Evolutionary conservation across 805 yeast species (phyloP), one percentile per base, ranked within the genome.

Genomic region (Sugiyamaella marilandica): DNA sequence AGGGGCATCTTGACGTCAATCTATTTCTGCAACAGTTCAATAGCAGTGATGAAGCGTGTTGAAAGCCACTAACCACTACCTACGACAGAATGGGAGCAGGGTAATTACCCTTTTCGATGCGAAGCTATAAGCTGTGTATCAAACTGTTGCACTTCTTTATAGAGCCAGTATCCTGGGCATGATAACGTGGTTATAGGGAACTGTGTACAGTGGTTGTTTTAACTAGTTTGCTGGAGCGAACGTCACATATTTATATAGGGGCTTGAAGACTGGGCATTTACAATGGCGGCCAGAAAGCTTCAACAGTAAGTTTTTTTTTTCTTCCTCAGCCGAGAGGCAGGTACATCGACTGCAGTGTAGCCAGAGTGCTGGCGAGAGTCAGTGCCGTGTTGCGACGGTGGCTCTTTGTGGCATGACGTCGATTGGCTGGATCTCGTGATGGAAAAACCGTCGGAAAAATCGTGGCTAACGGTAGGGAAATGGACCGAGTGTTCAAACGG

Each of bases 401-500:
- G 16, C 9, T 14, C 5, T 13, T 18, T 16, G 8, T 39, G 10
- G 10, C 26, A 16, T 24, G 29, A 26, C 2, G n/a, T 39, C 18
- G 26, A 16, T 3, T 39, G 18, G 26, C 14, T 14, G 43, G 43
- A 13, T 26, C 37, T 33, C 10, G 41, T 11, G 46, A 29, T 36
- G 14, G 10, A n/a, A 29, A 10, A n/a, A 18, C 32, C 2, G 26
- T 26, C 14, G 51, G 29, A 5, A 10, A n/a, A 16, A 2, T 5
- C 14, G 10, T 13, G 19, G 13, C 48, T 50, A 49, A 24, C 13
- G 18, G 19, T 26, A 60, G 62, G 70, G 97, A 92, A 75, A 88
- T 94, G 66, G 99, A 92, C 71, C 87, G 91, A 65, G 89, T 91
- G 63, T 80, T 86, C 72, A 89, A 89, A 70, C 89, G 94, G 70